These are phyloP conservation scores for Chamaecrista fasciculata DNA, from an alignment of 306 rosid genomes.

Conservation along the genomic window DNA sequence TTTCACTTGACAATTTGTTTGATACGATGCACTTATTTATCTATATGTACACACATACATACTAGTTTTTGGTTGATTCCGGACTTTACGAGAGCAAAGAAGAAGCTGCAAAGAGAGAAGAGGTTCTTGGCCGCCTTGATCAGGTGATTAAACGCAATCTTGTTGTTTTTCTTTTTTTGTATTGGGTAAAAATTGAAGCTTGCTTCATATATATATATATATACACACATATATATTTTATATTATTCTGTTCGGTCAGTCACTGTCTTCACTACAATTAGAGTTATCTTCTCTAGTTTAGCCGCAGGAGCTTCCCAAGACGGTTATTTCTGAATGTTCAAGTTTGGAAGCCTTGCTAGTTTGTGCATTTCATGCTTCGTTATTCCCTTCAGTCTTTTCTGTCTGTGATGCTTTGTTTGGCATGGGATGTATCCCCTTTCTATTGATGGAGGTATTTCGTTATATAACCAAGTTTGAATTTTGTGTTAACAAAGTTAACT, in stretches of 20 bases:
- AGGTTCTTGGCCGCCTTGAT: slow-evolving; percentile 54
- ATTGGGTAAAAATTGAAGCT: not conserved
- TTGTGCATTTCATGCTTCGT: not conserved
- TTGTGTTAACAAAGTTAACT: slow-evolving; percentile 24
- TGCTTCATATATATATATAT: no score
- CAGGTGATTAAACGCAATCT: slow-evolving; percentile 35
- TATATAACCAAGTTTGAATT: not conserved
- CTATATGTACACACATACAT: no score
- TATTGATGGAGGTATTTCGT: not conserved
- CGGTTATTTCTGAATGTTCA: not conserved
- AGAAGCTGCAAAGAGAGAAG: slow-evolving; percentile 52
- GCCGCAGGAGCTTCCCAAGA: not conserved
- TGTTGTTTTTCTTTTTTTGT: no score
- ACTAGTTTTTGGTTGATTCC: slow-evolving; percentile 55
- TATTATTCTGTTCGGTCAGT: not conserved
- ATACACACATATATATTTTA: no score
- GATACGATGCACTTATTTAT: not conserved
- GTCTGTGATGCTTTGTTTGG: not conserved
- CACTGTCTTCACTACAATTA: not conserved
- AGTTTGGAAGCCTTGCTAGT: slow-evolving; percentile 11
- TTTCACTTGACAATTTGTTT: not conserved
- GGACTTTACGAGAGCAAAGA: slow-evolving; percentile 58
- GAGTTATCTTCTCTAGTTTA: not conserved
- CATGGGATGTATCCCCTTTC: slow-evolving; percentile 12
- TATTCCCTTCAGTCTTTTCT: not conserved